These are phyloP conservation scores for Aspergillus arachidicola DNA, from an alignment of 2,329 filamentous ascomycete genomes.

Conservation along the genomic window DNA sequence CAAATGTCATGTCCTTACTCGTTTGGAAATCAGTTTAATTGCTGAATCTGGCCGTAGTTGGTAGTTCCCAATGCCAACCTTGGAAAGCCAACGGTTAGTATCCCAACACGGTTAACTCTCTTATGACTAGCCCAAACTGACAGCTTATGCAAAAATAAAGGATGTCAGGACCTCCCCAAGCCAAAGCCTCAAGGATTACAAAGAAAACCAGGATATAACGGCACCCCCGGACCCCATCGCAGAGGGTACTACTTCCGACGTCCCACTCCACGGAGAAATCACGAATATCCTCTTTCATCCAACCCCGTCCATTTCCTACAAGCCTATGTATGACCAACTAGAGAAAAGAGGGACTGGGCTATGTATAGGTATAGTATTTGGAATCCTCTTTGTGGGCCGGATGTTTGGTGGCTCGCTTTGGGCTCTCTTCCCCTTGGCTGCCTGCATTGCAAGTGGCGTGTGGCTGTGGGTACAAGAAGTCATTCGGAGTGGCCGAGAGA, in stretches of 20 bases:
- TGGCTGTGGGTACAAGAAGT: constrained; percentile 91
- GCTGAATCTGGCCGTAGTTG: constrained; percentile 52
- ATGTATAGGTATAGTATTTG: constrained; percentile 69
- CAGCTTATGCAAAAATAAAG: constrained; percentile 26
- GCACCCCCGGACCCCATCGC: constrained; percentile 86
- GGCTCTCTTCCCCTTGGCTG: constrained; percentile 73
- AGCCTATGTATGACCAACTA: constrained; percentile 78
- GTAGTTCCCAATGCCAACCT: constrained; percentile 90
- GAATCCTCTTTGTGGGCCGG: constrained; percentile 75
- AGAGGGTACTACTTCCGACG: constrained; percentile 82
- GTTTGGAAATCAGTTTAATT: background rate
- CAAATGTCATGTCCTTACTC: background rate
- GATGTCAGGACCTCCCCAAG: constrained; percentile 70
- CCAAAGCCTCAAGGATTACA: constrained; percentile 79
- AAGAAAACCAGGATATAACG: constrained; percentile 81
- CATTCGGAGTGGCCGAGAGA: constrained; percentile 75
- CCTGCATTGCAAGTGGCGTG: constrained; percentile 74
- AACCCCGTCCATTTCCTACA: constrained; percentile 84
- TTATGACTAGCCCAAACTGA: background rate
- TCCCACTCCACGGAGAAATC: constrained; percentile 94
- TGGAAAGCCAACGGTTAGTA: constrained; percentile 65
- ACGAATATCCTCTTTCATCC: constrained; percentile 96
- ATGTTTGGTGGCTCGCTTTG: constrained; percentile 77
- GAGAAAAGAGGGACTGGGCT: constrained; percentile 75
- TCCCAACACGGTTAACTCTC: constrained; percentile 9